Conservation (phyloP, 1,284 basidiomycete genomes). For the Ganoderma multipileum region DNA sequence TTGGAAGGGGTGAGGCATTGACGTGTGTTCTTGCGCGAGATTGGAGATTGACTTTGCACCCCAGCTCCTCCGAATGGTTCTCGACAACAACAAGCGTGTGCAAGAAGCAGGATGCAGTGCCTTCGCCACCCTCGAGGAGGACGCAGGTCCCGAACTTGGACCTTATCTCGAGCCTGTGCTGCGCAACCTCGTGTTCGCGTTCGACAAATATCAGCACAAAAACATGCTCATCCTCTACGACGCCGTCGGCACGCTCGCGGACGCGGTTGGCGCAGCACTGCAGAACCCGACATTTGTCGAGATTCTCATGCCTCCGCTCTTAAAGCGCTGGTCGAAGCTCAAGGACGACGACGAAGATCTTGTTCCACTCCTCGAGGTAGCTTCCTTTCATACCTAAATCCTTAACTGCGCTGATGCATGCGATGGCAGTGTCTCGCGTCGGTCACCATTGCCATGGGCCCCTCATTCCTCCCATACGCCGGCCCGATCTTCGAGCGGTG, state of each 20-base stretch:
- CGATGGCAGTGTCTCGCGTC: constrained; percentile 89
- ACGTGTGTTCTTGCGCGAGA: constrained; percentile 14
- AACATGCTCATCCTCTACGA: constrained; percentile 99
- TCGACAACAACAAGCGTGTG: constrained; percentile 99
- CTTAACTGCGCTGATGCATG: constrained; percentile 14
- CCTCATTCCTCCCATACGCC: constrained; percentile 90
- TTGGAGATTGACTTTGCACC: constrained; percentile 19
- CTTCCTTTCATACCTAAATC: constrained; percentile 30
- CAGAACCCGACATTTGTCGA: constrained; percentile 90
- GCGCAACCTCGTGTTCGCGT: constrained; percentile 94
- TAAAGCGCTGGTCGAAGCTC: constrained; percentile 88
- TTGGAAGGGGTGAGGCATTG: constrained; percentile 90
- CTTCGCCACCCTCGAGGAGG: constrained; percentile 98
- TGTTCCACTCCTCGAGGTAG: constrained; percentile 92
- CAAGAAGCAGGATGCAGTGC: constrained; percentile 99
- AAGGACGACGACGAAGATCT: constrained; percentile 93
- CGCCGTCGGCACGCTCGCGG: constrained; percentile 96
- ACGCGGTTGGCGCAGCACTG: constrained; percentile 91
- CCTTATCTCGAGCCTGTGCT: constrained; percentile 97
- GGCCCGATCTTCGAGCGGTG: constrained; percentile 94
- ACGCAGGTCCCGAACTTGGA: constrained; percentile 88
- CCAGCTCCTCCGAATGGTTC: constrained; percentile 94
- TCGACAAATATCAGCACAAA: constrained; percentile 99
- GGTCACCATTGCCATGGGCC: constrained; percentile 95
- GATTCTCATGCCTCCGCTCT: constrained; percentile 95